Evolutionary conservation across 1,284 basidiomycete genomes (phyloP).

Genomic region (Naganishia sp.): DNA sequence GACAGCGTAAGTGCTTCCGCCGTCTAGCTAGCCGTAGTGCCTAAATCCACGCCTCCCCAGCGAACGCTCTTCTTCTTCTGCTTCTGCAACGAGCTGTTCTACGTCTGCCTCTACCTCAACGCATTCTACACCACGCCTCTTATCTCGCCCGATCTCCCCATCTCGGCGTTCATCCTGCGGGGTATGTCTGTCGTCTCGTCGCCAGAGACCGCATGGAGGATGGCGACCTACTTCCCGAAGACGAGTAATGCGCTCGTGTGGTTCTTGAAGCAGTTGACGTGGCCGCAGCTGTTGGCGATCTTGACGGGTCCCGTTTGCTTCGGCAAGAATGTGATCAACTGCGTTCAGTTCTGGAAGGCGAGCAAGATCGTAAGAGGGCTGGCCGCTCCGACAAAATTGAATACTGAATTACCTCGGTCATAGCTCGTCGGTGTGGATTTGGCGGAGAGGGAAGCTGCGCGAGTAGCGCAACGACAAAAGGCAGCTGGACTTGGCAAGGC

Average conservation of each 20-base stretch:
- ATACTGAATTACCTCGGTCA: background rate
- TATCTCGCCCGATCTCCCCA: conserved; percentile 33
- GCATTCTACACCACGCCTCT: conserved; percentile 67
- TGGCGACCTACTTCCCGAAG: conserved; percentile 39
- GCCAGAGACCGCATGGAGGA: conserved; percentile 35
- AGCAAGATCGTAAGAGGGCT: conserved; percentile 70
- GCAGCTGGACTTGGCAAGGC: conserved; percentile 29
- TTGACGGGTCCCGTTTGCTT: conserved; percentile 72
- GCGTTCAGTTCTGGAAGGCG: conserved; percentile 98
- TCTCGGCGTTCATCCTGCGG: conserved; percentile 28
- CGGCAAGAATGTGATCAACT: conserved; percentile 89
- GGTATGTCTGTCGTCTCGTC: conserved; percentile 42
- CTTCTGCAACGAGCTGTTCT: conserved; percentile 96
- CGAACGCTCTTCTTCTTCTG: conserved; percentile 88
- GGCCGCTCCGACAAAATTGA: conserved; percentile 4
- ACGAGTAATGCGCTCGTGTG: conserved; percentile 34
- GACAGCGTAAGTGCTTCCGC: conserved; percentile 66
- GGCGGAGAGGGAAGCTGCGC: conserved; percentile 72
- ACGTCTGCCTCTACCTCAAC: conserved; percentile 92
- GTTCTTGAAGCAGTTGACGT: conserved; percentile 62
- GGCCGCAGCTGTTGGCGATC: conserved; percentile 73
- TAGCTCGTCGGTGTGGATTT: conserved; percentile 81
- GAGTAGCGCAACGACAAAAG: conserved; percentile 53
- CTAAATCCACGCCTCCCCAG: conserved; percentile 54
- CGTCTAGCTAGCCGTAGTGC: background rate